phyloP scores from a whole-genome alignment of 805 yeast species.

The Wickerhamomyces queroliae region DNA sequence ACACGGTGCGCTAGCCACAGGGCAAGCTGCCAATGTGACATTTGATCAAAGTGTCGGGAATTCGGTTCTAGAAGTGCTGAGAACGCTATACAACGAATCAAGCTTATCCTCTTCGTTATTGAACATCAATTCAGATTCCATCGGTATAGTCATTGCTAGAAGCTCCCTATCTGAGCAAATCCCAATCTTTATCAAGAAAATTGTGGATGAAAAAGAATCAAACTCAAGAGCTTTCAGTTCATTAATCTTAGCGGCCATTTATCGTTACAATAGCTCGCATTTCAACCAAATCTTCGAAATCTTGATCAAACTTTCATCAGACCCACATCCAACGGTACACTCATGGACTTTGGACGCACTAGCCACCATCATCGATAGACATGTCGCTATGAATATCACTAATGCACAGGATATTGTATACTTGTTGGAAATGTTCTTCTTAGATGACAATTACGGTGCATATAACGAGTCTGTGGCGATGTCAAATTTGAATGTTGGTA shows the following conservation, averaged over 20 bases:
- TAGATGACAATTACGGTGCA: conserved; percentile 45
- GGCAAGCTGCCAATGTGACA: conserved; percentile 12
- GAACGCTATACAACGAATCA: conserved; percentile 19
- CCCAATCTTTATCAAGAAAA: conserved; percentile 52
- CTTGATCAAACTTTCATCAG: conserved; percentile 52
- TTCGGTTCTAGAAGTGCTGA: conserved; percentile 45
- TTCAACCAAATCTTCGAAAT: conserved; percentile 48
- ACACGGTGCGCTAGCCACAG: conserved; percentile 37
- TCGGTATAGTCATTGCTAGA: conserved; percentile 44
- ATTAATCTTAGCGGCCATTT: conserved; percentile 41
- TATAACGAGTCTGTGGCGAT: conserved; percentile 36
- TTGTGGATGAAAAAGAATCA: conserved; percentile 64
- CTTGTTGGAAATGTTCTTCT: conserved; percentile 31
- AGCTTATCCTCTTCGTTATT: conserved; percentile 28
- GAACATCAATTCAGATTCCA: conserved; percentile 45
- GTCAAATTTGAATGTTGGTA: conserved; percentile 43
- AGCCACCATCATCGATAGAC: conserved; percentile 48
- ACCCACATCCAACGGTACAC: conserved; percentile 84
- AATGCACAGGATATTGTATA: conserved; percentile 39
- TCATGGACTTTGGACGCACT: conserved; percentile 63
- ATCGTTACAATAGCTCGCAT: conserved; percentile 34
- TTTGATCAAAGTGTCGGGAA: conserved; percentile 34
- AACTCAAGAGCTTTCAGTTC: conserved; percentile 54
- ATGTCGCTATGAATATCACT: conserved; percentile 38
- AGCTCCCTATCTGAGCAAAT: conserved; percentile 37